Conservation (phyloP, 306 rosid species). For the Vicia villosa region DNA sequence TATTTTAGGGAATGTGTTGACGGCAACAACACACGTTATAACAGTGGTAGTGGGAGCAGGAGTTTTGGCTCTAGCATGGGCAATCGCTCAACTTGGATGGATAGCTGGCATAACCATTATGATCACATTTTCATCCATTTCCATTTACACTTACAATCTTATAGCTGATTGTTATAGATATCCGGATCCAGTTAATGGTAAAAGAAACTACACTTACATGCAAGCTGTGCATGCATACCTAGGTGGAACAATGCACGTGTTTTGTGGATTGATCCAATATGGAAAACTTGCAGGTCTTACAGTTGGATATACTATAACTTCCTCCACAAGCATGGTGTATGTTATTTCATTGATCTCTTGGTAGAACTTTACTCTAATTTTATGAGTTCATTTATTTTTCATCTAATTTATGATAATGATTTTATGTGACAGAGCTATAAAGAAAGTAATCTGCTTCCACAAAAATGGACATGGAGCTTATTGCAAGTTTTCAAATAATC, state of each 20-base stretch:
- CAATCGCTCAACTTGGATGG: constrained; percentile 49
- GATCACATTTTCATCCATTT: constrained; percentile 39
- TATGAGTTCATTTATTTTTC: too few relatives aligned
- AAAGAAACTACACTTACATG: constrained; percentile 53
- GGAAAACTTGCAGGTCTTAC: constrained; percentile 44
- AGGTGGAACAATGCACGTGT: constrained; percentile 47
- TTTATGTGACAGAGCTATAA: constrained; percentile 55
- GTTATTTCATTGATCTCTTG: too few relatives aligned
- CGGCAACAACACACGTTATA: constrained; percentile 43
- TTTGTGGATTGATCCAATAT: constrained; percentile 49
- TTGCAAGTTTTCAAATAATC: constrained; percentile 71
- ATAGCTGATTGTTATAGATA: constrained; percentile 51
- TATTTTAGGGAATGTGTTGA: constrained; percentile 40
- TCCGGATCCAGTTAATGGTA: constrained; percentile 39
- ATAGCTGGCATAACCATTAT: constrained; percentile 37
- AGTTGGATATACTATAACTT: constrained; percentile 51
- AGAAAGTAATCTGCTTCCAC: constrained; percentile 61
- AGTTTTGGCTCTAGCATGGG: constrained; percentile 48
- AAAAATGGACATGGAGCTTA: constrained; percentile 41
- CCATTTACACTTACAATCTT: constrained; percentile 45
- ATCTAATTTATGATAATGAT: too few relatives aligned
- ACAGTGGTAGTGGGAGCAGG: constrained; percentile 51
- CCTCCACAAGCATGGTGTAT: constrained; percentile 56
- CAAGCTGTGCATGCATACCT: constrained; percentile 44
- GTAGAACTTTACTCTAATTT: too few relatives aligned